Evolutionary conservation across 768 basidiomycete genomes (phyloP), one percentile per base, ranked within the genome.

Genomic region (Tubosaeta brunneosetosa): DNA sequence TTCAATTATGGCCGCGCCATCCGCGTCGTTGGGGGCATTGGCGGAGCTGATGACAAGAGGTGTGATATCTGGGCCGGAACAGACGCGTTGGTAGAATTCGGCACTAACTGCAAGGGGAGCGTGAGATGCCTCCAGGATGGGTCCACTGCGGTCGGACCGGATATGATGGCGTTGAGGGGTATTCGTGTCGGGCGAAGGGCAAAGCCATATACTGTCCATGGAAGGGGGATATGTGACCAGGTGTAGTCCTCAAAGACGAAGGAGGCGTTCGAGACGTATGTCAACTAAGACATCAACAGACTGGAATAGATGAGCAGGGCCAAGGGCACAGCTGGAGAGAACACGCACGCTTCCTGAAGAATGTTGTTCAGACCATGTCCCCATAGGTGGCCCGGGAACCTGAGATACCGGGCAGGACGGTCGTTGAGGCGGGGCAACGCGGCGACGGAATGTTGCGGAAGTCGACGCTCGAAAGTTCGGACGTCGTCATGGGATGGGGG

Each of bases 201-300:
- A 50, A 79, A 74, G 55, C 78, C 79, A 54, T 83, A 81, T 1
- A 82, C 47, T 3, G 80, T 78, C 63, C 79, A 83, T 3, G 77
- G 77, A 29, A 81, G 64, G 3, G 81, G 77, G 0, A 70, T 56
- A 44, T 76, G 78, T 0, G 83, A 82, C 82, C 82, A 84, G 33
- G 73, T 73, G 52, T 82, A 83, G 59, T 83, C 81, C 52, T 83
- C 79, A 51, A 85, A 86, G 2, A 85, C 82, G 51, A 76, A 84
- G 1, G 79, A 77, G 13, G 81, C 68, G 53, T 80, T 75, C 11
- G 78, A 62, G 34, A 64, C 60, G 44, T 78, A 74, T 1, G 83
- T 80, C 14, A 84, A 63, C 58, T 82, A 77, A 26, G 77, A 77
- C 63, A 79, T 72, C 31, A 84, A 55, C 16, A 82, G 55, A 4